Evolutionary conservation across 805 yeast genomes (phyloP), one percentile per base, ranked within the genome.

Genomic region (Lipomyces mesembrius): DNA sequence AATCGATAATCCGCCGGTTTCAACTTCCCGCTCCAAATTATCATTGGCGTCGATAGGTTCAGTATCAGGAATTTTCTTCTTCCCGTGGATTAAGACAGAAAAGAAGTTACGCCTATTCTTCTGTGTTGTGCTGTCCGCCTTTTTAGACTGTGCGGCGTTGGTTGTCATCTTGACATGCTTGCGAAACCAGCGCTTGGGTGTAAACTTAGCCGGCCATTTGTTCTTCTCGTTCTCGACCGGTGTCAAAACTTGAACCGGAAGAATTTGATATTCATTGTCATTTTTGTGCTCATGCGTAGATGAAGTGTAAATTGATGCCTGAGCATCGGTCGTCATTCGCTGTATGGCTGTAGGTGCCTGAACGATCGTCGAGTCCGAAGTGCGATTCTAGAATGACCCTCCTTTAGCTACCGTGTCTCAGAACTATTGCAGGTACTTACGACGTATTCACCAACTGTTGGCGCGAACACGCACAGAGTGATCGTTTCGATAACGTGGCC

Each of bases 291-390:
- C 49, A 17, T 43, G 11, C 20, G 49, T 7, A n/a, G 20, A 8
- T 43, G 49, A 17, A 7, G 20, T n/a, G 49, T 5, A 14, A 43
- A 7, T 5, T 2, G 20, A 8, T n/a, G 22, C 14, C 22, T 5
- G 22, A 43, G 22, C 9, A 43, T 7, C 20, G 22, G 6, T 43
- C 49, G 49, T 43, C 49, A 43, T 43, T 43, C 9, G 49, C 49
- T 43, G 49, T 43, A 17, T 43, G 49, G 49, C 49, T 43, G 49
- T 43, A 43, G 49, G 49, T 17, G 49, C 49, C 49, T 43, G 49
- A 43, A 43, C 49, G 49, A 43, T 43, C 22, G 49, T 43, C 49
- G 49, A 43, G 22, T 43, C 22, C 20, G 43, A 12, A 4, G 43
- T 9, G 17, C 43, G 17, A 9, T 4, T 12, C 22, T 43, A 17